These are phyloP conservation scores for Aspergillus puulaauensis DNA, from an alignment of 2,329 filamentous ascomycete species.

Conservation along the genomic window DNA sequence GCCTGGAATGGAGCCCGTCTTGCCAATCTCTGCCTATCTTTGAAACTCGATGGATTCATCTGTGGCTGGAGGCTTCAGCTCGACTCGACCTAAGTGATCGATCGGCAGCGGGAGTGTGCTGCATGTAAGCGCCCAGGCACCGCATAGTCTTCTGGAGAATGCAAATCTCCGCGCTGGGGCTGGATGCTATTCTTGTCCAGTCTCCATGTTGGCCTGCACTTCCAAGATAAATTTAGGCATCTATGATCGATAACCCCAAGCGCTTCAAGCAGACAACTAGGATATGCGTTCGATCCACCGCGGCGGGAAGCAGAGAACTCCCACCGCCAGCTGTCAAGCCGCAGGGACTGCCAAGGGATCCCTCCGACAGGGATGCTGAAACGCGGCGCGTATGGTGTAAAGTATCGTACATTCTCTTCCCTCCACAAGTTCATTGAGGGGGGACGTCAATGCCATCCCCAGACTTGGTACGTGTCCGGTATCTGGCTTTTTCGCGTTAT, in stretches of 20 bases:
- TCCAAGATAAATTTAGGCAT: not conserved
- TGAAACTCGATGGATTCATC: conserved; percentile 7
- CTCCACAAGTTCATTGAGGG: conserved; percentile 1
- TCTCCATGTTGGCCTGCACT: not conserved
- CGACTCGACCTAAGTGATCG: conserved; percentile 9
- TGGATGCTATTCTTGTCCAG: conserved; percentile 12
- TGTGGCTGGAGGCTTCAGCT: conserved; percentile 4
- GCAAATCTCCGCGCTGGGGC: conserved; percentile 3
- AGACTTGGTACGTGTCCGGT: not conserved
- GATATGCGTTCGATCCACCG: not conserved
- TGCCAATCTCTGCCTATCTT: not conserved
- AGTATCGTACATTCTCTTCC: conserved; percentile 1
- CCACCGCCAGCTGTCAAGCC: not conserved
- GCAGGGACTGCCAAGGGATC: conserved; percentile 1
- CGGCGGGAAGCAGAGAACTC: conserved; percentile 26
- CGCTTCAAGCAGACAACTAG: not conserved
- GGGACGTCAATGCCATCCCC: not conserved
- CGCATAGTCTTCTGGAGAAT: not conserved
- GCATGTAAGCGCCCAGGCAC: conserved; percentile 10
- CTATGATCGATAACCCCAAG: not conserved
- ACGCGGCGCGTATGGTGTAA: conserved; percentile 19
- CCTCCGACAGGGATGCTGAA: conserved; percentile 18
- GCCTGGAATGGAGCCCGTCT: not conserved
- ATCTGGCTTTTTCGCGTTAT: not conserved
- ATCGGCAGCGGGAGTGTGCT: conserved; percentile 8